Conservation (phyloP, 768 basidiomycete species). For the Clavulina sp. region DNA sequence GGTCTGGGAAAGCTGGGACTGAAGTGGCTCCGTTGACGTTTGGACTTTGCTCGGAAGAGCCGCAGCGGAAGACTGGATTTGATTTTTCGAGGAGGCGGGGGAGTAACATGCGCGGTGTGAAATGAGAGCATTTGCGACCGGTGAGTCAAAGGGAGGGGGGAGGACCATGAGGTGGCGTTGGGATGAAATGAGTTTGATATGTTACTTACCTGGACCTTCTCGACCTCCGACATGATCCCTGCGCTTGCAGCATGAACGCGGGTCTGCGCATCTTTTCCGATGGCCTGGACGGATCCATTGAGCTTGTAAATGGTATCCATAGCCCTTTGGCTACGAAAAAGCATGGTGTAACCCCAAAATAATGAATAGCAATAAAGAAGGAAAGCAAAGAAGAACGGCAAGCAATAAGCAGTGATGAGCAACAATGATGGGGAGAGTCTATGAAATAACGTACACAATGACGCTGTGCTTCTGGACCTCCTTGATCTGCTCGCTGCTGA, state of each 20-base stretch:
- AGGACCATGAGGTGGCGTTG: too few relatives aligned
- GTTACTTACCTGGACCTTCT: slow-evolving; percentile 31
- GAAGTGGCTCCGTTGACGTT: background rate
- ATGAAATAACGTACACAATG: slow-evolving; percentile 33
- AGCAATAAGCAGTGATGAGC: background rate
- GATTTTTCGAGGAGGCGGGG: background rate
- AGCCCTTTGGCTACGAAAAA: slow-evolving; percentile 39
- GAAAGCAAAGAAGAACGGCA: background rate
- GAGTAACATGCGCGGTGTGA: too few relatives aligned
- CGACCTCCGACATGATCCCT: slow-evolving; percentile 46
- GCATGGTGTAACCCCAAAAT: background rate
- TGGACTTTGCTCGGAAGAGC: background rate
- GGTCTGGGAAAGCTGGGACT: background rate
- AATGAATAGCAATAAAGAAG: background rate
- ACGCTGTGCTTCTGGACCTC: slow-evolving; percentile 48
- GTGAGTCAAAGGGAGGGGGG: too few relatives aligned
- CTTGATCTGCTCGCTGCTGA: slow-evolving; percentile 55
- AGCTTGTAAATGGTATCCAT: slow-evolving; percentile 49
- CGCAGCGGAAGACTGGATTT: background rate
- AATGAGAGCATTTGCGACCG: too few relatives aligned
- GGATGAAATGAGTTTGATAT: background rate
- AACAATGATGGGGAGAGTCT: background rate
- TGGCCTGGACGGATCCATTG: slow-evolving; percentile 36
- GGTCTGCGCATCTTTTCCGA: slow-evolving; percentile 26
- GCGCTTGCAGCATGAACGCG: slow-evolving; percentile 45